phyloP scores from a whole-genome alignment of 768 basidiomycete genomes.

The Harrya chromipes region DNA sequence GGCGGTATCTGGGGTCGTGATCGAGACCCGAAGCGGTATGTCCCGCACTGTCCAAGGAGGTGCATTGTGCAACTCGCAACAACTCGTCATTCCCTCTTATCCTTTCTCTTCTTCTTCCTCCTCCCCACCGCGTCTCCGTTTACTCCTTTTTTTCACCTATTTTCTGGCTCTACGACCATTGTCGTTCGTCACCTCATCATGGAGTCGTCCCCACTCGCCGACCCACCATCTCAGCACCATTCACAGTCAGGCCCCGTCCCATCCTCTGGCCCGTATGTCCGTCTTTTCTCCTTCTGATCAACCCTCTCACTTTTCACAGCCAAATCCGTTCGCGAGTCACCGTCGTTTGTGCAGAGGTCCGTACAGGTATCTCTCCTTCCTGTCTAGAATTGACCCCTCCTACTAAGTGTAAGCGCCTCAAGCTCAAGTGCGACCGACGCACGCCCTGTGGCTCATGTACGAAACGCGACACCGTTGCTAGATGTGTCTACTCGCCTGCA shows the following conservation, averaged over 20 bases:
- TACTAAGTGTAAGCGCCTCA: slow-evolving; percentile 91
- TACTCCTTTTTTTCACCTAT: background rate
- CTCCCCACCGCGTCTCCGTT: background rate
- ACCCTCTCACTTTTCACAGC: slow-evolving; percentile 30
- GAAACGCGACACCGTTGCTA: slow-evolving; percentile 70
- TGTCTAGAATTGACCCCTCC: slow-evolving; percentile 7
- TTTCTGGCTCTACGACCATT: background rate
- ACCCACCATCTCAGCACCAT: slow-evolving; percentile 16
- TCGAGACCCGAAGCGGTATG: slow-evolving; percentile 15
- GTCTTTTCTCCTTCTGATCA: slow-evolving; percentile 1
- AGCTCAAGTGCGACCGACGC: slow-evolving; percentile 80
- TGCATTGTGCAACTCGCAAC: slow-evolving; percentile 19
- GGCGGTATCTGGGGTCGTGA: slow-evolving; percentile 15
- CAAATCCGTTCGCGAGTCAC: slow-evolving; percentile 76
- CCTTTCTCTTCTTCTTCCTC: background rate
- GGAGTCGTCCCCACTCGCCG: slow-evolving; percentile 18
- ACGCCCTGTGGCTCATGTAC: slow-evolving; percentile 75
- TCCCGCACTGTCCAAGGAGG: slow-evolving; percentile 13
- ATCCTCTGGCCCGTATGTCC: slow-evolving; percentile 32
- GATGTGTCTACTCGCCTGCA: slow-evolving; percentile 77
- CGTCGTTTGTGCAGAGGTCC: slow-evolving; percentile 78
- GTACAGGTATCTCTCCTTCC: slow-evolving; percentile 12
- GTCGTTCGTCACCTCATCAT: slow-evolving; percentile 1
- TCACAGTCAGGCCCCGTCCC: slow-evolving; percentile 14
- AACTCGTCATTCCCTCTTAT: background rate